Conservation (phyloP, 768 basidiomycete genomes). For the Leccinum longicurvipes region DNA sequence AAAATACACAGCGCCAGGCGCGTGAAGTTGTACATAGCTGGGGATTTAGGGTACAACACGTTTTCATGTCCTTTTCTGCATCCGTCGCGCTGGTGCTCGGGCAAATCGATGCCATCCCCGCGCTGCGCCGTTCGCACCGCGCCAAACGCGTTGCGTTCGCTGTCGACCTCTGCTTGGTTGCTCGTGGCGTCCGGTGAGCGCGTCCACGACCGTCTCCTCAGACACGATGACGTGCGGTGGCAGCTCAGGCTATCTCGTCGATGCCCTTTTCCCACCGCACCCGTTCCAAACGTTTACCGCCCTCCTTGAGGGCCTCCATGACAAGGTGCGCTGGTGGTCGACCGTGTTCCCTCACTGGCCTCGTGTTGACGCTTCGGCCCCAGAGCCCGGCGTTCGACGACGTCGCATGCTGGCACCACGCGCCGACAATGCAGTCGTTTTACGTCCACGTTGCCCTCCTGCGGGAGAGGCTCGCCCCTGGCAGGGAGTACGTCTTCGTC, state of each 20-base stretch:
- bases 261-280: conserved; percentile 36
- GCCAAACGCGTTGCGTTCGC: conserved; percentile 31
- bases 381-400: conserved; percentile 34
- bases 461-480: conserved; percentile 5
- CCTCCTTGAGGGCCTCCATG: conserved; percentile 39
- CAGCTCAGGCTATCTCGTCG: conserved; percentile 48
- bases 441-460: conserved; percentile 42
- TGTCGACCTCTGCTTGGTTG: conserved; percentile 41
- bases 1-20: conserved; percentile 54
- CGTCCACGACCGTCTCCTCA: not conserved
- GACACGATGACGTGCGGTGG: not conserved
- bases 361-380: not conserved
- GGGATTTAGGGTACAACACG: not conserved
- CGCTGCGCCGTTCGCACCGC: conserved; percentile 6
- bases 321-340: conserved; percentile 29
- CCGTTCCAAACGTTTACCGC: conserved; percentile 34
- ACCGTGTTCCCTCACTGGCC: not conserved
- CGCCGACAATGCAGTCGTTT: conserved; percentile 49
- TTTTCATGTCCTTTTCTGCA: conserved; percentile 1
- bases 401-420: conserved; percentile 46
- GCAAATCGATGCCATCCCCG: conserved; percentile 5
- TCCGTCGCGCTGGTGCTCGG: conserved; percentile 21
- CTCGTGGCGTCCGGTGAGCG: conserved; percentile 40
- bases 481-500: conserved; percentile 17
- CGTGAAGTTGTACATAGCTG: conserved; percentile 31